Evolutionary conservation across 1,139 yeast genomes (phyloP).

Genomic region (Hemisphaericaspora lyxosophila): DNA sequence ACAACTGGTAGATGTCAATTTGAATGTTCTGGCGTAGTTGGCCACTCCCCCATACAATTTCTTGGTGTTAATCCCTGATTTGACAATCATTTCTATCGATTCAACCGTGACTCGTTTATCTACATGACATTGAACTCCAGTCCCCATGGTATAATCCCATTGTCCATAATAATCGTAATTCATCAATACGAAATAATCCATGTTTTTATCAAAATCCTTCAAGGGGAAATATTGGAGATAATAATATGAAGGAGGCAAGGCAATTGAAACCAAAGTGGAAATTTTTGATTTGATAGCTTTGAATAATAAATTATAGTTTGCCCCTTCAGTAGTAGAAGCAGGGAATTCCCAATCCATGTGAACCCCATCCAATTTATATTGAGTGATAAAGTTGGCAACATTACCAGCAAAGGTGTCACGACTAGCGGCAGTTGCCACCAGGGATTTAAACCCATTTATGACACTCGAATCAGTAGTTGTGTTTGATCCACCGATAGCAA

Average conservation of each 20-base stretch:
- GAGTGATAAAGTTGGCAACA: conserved; percentile 14
- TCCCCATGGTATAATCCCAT: conserved; percentile 12
- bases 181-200: conserved; percentile 20
- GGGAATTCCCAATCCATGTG: conserved; percentile 26
- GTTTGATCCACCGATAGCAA: conserved; percentile 18
- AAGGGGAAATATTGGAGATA: conserved; percentile 5
- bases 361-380: conserved; percentile 20
- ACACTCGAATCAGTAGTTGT: conserved; percentile 15
- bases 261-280: conserved; percentile 4
- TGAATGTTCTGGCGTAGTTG: conserved; percentile 17
- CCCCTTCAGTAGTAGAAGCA: conserved; percentile 13
- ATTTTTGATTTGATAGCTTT: conserved; percentile 4
- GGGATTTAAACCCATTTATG: conserved; percentile 13
- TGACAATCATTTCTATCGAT: conserved; percentile 16
- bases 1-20: conserved; percentile 10
- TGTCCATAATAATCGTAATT: conserved; percentile 19
- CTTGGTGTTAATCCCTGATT: conserved; percentile 19
- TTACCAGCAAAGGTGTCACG: conserved; percentile 17
- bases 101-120: conserved; percentile 10
- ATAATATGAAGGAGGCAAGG: conserved; percentile 5
- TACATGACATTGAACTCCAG: conserved; percentile 16
- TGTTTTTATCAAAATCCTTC: conserved; percentile 15
- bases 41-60: conserved; percentile 21
- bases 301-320: conserved; percentile 5
- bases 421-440: conserved; percentile 11